Evolutionary conservation across 208 protist genomes (phyloP).

Genomic region (Phytomonas francai): DNA sequence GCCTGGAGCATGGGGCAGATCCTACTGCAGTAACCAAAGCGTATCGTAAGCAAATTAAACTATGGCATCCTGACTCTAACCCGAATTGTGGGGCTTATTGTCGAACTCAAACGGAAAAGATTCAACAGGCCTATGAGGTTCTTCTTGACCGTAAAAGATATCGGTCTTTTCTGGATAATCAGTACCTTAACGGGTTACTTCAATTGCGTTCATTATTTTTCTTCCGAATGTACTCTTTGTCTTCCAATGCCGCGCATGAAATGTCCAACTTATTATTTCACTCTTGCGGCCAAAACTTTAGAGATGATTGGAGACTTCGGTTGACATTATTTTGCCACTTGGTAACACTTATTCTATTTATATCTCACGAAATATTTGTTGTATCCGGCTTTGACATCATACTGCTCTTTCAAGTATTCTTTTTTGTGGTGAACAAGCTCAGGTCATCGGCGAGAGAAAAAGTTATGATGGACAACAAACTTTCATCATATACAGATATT

Average conservation of each 20-base stretch:
- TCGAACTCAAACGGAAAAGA: constrained; percentile 39
- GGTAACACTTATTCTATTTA: constrained; percentile 28
- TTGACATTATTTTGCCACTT: not conserved
- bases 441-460: constrained; percentile 38
- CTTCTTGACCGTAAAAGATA: constrained; percentile 58
- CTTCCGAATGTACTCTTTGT: constrained; percentile 73
- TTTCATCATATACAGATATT: constrained; percentile 61
- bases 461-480: constrained; percentile 20
- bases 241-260: constrained; percentile 46
- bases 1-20: constrained; percentile 27
- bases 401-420: constrained; percentile 56
- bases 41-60: constrained; percentile 66
- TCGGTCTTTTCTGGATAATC: constrained; percentile 41
- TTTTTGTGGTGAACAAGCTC: constrained; percentile 31
- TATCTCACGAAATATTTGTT: constrained; percentile 45
- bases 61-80: constrained; percentile 79
- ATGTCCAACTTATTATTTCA: constrained; percentile 19
- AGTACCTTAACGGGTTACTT: constrained; percentile 50
- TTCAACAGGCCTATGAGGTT: constrained; percentile 76
- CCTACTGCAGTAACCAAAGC: constrained; percentile 55
- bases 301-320: not conserved
- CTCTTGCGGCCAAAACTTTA: not conserved
- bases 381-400: constrained; percentile 47
- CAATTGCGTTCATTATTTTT: constrained; percentile 62
- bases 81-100: constrained; percentile 64